phyloP scores from a whole-genome alignment of 2,329 filamentous ascomycete genomes.

The Immersiporthe knoxdaviesiana region DNA sequence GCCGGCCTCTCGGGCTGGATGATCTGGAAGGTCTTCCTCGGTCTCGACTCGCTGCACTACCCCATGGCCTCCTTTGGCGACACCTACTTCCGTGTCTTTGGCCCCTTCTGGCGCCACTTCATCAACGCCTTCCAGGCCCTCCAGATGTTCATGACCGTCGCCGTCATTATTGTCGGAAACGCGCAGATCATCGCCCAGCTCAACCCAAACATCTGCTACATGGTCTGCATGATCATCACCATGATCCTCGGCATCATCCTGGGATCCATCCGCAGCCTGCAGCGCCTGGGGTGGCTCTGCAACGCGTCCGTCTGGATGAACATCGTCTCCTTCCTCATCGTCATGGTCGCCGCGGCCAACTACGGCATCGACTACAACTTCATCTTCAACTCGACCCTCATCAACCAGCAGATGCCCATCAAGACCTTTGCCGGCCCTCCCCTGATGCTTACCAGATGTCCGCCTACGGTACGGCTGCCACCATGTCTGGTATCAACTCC shows the following conservation, averaged over 20 bases:
- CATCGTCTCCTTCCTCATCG: constrained; percentile 57
- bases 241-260: constrained; percentile 54
- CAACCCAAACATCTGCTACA: constrained; percentile 55
- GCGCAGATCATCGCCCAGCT: constrained; percentile 57
- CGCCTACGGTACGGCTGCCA: constrained; percentile 40
- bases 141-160: constrained; percentile 54
- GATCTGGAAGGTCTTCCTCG: constrained; percentile 50
- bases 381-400: constrained; percentile 15
- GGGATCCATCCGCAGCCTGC: constrained; percentile 59
- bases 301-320: constrained; percentile 61
- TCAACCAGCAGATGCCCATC: constrained; percentile 14
- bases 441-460: constrained; percentile 18
- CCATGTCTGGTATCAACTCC: constrained; percentile 53
- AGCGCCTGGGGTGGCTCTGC: constrained; percentile 57
- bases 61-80: constrained; percentile 52
- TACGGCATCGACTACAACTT: constrained; percentile 33
- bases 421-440: constrained; percentile 26
- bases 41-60: constrained; percentile 51
- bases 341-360: constrained; percentile 56
- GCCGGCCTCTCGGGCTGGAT: constrained; percentile 46
- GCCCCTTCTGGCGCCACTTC: constrained; percentile 47
- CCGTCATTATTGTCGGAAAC: constrained; percentile 54
- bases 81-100: constrained; percentile 52
- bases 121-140: constrained; percentile 54
- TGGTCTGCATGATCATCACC: constrained; percentile 55